phyloP scores from a whole-genome alignment of 2,329 filamentous ascomycete species.

The Cladosporium austrohemisphaericum region DNA sequence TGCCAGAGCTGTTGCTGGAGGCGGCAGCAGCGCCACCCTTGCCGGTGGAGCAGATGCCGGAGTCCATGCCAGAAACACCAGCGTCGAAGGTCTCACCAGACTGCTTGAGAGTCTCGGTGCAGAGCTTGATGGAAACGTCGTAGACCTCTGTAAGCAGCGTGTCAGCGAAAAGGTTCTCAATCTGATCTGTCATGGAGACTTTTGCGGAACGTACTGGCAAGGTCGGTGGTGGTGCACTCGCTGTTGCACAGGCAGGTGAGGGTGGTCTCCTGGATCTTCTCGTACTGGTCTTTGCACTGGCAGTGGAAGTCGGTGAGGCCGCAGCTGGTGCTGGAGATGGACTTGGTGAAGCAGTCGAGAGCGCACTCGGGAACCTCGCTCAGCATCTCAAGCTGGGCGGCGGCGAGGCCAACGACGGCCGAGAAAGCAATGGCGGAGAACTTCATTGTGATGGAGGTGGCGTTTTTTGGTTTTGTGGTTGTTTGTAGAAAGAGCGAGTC shows the following conservation, averaged over 20 bases:
- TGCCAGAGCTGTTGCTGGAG: constrained; percentile 18
- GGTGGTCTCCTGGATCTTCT: constrained; percentile 38
- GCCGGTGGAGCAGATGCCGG: constrained; percentile 17
- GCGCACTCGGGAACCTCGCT: constrained; percentile 11
- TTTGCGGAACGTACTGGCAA: constrained; percentile 36
- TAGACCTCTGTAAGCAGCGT: constrained; percentile 19
- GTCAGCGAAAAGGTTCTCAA: constrained; percentile 5
- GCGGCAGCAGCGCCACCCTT: constrained; percentile 9
- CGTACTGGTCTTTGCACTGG: constrained; percentile 47
- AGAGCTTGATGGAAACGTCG: constrained; percentile 22
- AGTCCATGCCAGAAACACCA: too few relatives aligned
- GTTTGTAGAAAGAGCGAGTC: background rate
- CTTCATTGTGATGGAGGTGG: constrained; percentile 11
- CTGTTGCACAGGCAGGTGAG: constrained; percentile 36
- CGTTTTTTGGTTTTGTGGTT: background rate
- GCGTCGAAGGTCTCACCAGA: constrained; percentile 21
- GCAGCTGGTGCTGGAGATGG: constrained; percentile 49
- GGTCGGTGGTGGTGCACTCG: constrained; percentile 36
- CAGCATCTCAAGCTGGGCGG: constrained; percentile 11
- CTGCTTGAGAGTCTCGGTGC: constrained; percentile 21
- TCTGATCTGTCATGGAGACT: background rate
- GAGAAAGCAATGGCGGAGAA: constrained; percentile 8
- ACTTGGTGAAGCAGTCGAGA: constrained; percentile 46
- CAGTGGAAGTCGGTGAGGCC: constrained; percentile 46
- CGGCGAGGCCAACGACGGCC: constrained; percentile 11